Percentiles rank a stretch among this genome's conserved stretches.
These are phyloP conservation scores for Botrytis deweyae DNA, from an alignment of 2,329 filamentous ascomycete genomes.

Conservation along the genomic window DNA sequence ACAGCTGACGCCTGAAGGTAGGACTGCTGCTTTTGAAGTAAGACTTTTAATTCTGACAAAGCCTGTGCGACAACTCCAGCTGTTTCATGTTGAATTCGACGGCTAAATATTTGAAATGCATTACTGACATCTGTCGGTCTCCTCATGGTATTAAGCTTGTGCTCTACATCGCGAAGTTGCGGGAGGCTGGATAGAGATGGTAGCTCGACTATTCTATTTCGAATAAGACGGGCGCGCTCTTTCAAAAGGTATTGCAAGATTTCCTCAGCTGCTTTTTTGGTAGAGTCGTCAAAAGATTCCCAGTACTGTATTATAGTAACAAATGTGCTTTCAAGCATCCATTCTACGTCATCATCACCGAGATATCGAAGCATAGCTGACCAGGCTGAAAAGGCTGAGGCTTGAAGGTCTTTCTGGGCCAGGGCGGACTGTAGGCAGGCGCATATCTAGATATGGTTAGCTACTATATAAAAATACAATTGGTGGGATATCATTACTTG, in stretches of 20 bases:
- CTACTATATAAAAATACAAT: too few relatives aligned
- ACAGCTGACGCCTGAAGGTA: slow-evolving; percentile 77
- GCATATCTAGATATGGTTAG: slow-evolving; percentile 61
- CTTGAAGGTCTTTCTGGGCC: slow-evolving; percentile 69
- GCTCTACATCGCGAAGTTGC: slow-evolving; percentile 66
- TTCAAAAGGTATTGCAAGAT: slow-evolving; percentile 54
- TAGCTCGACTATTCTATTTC: slow-evolving; percentile 68
- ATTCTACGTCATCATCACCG: slow-evolving; percentile 74
- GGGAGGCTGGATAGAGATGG: slow-evolving; percentile 74
- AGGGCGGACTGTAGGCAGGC: slow-evolving; percentile 89
- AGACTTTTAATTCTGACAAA: slow-evolving; percentile 72
- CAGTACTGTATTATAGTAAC: slow-evolving; percentile 84
- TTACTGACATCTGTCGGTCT: slow-evolving; percentile 63
- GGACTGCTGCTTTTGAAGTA: slow-evolving; percentile 70
- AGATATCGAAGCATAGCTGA: slow-evolving; percentile 71
- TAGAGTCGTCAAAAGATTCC: slow-evolving; percentile 60
- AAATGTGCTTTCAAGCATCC: slow-evolving; percentile 83
- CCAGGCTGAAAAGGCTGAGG: slow-evolving; percentile 83
- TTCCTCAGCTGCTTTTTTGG: slow-evolving; percentile 58
- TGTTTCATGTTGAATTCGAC: slow-evolving; percentile 79
- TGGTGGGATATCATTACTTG: slow-evolving; percentile 65
- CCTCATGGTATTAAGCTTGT: slow-evolving; percentile 64
- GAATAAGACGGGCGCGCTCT: slow-evolving; percentile 49
- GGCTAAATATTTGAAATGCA: slow-evolving; percentile 67
- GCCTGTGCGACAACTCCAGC: slow-evolving; percentile 81